phyloP scores from a whole-genome alignment of 148 eudicot species.

The Silene uniflora region DNA sequence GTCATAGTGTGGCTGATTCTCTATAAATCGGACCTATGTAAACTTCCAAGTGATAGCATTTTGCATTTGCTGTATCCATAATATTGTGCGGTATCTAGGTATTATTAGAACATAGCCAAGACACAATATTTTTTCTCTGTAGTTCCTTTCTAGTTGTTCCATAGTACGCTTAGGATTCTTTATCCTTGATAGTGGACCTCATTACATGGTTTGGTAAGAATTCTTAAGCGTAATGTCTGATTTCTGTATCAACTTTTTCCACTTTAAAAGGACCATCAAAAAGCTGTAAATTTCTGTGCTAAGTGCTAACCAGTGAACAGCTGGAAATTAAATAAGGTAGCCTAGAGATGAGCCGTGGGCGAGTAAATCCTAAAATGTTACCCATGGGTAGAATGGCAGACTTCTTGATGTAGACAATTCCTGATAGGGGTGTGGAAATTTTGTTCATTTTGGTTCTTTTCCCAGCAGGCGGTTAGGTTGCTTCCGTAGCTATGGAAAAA shows the following conservation, averaged over 20 bases:
- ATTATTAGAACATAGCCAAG: too few relatives aligned
- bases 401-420: constrained; percentile 7
- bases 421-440: too few relatives aligned
- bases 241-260: constrained; percentile 2
- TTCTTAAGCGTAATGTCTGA: neutral
- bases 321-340: constrained; percentile 29
- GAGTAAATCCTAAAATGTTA: constrained; percentile 25
- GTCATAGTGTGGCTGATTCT: too few relatives aligned
- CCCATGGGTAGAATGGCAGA: constrained; percentile 12
- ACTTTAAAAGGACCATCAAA: constrained; percentile 16
- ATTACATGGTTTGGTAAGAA: neutral
- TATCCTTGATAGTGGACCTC: neutral
- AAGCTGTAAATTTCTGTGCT: constrained; percentile 17
- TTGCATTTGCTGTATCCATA: too few relatives aligned
- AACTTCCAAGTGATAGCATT: too few relatives aligned
- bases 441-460: too few relatives aligned
- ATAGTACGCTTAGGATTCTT: too few relatives aligned
- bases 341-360: constrained; percentile 29
- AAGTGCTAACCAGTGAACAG: constrained; percentile 24
- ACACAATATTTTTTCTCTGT: too few relatives aligned
- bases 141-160: too few relatives aligned
- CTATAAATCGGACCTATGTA: too few relatives aligned
- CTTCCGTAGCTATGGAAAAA: constrained; percentile 24
- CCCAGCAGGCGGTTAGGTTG: too few relatives aligned
- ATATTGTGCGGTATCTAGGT: too few relatives aligned